Evolutionary conservation across 208 protist genomes (phyloP), one percentile per base, ranked within the genome.

Genomic region (Phytomonas francai): DNA sequence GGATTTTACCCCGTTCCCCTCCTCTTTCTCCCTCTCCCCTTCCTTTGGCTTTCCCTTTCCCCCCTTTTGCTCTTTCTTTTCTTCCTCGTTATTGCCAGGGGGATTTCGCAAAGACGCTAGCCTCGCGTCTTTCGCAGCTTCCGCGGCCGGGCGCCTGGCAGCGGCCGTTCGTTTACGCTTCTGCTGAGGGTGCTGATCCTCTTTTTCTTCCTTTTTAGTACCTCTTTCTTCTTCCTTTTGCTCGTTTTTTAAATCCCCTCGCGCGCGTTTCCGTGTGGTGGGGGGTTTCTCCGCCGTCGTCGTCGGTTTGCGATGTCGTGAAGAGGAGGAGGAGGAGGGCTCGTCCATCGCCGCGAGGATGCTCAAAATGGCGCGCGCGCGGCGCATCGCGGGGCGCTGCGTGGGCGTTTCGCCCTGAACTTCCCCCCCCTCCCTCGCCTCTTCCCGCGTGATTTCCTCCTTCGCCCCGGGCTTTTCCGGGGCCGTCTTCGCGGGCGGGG

Each of bases 11-110:
- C n/a, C n/a, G n/a, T 32, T 32, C 7, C 0, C 33, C 27, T 27
- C 25, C n/a, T 61, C 9, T 16, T 31, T 14, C 2, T 66, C 32
- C 3, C 36, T 36, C 27, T 34, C 39, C 31, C 6, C 39, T 29
- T 71, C 58, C 32, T 31, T 65, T 0, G 0, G 36, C 1, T 28
- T 19, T 6, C 29, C 59, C 5, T 42, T 33, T 12, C 49, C 49
- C 2, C 22, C 70, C n/a, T 51, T n/a, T n/a, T n/a, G n/a, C 70
- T 14, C 63, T n/a, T 58, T 62, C 33, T 32, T 27, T 5, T 56
- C 65, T 31, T 39, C 34, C 34, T 3, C 34, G 6, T 39, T 39
- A 39, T 39, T 9, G 9, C 3, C 34, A 12, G 9, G 6, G 9
- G 9, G 34, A 39, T 3, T 39, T 39, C 34, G 34, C 6, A 9